These are phyloP conservation scores for Silene latifolia DNA, from an alignment of 148 eudicot species.

Conservation along the genomic window DNA sequence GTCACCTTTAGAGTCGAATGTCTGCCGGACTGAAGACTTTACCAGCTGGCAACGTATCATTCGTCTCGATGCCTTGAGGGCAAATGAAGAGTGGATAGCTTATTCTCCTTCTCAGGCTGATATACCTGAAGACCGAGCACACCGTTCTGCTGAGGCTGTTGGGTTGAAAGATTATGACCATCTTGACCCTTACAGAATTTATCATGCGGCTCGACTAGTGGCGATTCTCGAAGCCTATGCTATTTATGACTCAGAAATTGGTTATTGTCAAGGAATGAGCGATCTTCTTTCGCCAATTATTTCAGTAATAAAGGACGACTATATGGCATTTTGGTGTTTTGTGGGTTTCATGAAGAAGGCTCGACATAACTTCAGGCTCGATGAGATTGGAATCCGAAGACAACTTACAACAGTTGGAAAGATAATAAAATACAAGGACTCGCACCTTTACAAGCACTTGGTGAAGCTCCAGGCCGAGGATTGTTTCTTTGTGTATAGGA, in stretches of 20 bases:
- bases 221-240: slow-evolving; percentile 96
- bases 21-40: slow-evolving; percentile 55
- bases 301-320: slow-evolving; percentile 69
- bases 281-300: slow-evolving; percentile 94
- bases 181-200: slow-evolving; percentile 66
- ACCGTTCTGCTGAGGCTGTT: slow-evolving; percentile 64
- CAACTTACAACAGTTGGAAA: slow-evolving; percentile 78
- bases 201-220: slow-evolving; percentile 89
- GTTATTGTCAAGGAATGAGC: slow-evolving; percentile 98
- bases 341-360: slow-evolving; percentile 98
- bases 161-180: slow-evolving; percentile 82
- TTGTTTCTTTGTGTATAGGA: slow-evolving; percentile 93
- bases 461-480: slow-evolving; percentile 94
- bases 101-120: slow-evolving; percentile 61
- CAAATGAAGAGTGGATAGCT: slow-evolving; percentile 76
- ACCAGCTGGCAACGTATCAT: slow-evolving; percentile 94
- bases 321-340: slow-evolving; percentile 97
- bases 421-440: slow-evolving; percentile 81
- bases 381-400: slow-evolving; percentile 85
- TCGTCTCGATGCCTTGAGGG: slow-evolving; percentile 89
- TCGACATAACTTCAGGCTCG: slow-evolving; percentile 92
- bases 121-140: slow-evolving; percentile 62
- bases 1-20: slow-evolving; percentile 33
- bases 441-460: slow-evolving; percentile 85
- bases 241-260: slow-evolving; percentile 83